Conservation (phyloP, 345 rosid genomes). For the Acer saccharum region DNA sequence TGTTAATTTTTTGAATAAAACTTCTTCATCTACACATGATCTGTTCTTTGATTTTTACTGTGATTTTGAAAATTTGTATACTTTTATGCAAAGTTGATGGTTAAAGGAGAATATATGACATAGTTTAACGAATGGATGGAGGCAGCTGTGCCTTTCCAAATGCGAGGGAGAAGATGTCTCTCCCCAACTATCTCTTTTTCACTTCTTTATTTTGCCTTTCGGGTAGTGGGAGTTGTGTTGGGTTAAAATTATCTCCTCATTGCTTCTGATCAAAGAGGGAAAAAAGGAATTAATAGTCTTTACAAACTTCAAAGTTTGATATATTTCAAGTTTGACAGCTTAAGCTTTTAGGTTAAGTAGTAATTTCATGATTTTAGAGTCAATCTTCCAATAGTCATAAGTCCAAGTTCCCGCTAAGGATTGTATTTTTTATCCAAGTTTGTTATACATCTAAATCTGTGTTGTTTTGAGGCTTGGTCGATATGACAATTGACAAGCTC, state of each 20-base stretch:
- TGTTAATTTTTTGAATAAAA: not conserved
- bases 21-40: not conserved
- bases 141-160: conserved; percentile 5
- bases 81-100: not conserved
- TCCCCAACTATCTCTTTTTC: not conserved
- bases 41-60: not conserved
- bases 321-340: not conserved
- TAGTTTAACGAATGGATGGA: not conserved
- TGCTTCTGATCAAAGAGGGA: not conserved
- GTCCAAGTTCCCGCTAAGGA: not conserved
- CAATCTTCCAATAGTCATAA: not conserved
- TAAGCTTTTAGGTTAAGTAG: not conserved
- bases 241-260: not conserved
- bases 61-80: not conserved
- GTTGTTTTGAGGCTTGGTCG: not conserved
- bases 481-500: not conserved
- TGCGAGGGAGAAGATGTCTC: not conserved
- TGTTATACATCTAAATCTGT: not conserved
- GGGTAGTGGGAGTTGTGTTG: not conserved
- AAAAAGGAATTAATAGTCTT: not conserved
- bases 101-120: not conserved
- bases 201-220: not conserved
- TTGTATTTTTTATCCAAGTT: not conserved
- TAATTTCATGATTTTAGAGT: not conserved
- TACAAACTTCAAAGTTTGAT: not conserved